A percentile compares a stretch with the other conserved stretches of the same genome.
Conservation (phyloP, 805 yeast genomes). For the Saccharomycopsis sp. region DNA sequence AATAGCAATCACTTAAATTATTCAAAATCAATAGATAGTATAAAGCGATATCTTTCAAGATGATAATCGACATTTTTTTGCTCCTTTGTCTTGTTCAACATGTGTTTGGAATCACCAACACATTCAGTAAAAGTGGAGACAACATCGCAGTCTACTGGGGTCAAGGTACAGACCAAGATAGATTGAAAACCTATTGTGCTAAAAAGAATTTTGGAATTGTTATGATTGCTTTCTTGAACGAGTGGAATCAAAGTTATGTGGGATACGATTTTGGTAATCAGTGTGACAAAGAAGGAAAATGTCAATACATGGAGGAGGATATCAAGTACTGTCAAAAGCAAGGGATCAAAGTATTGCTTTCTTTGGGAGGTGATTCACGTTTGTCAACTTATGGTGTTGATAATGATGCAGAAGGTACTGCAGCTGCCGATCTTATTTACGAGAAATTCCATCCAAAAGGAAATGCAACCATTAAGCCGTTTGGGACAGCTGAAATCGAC, state of each 20-base stretch:
- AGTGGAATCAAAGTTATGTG: slow-evolving; percentile 18
- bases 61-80: no score
- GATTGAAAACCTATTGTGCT: slow-evolving; percentile 37
- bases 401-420: slow-evolving; percentile 67
- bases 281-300: slow-evolving; percentile 21
- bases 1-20: no score
- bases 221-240: slow-evolving; percentile 14
- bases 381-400: slow-evolving; percentile 79
- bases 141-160: slow-evolving; percentile 75
- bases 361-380: slow-evolving; percentile 41
- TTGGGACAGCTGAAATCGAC: slow-evolving; percentile 62
- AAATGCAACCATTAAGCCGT: slow-evolving; percentile 31
- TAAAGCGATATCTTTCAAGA: no score
- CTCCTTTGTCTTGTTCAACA: background rate
- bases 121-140: background rate
- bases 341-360: slow-evolving; percentile 72
- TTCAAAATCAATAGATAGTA: no score
- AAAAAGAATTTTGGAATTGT: slow-evolving; percentile 14
- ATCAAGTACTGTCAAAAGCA: slow-evolving; percentile 65
- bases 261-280: slow-evolving; percentile 42
- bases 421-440: slow-evolving; percentile 54
- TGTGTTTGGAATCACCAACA: background rate
- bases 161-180: slow-evolving; percentile 47
- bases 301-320: slow-evolving; percentile 47
- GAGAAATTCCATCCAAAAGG: slow-evolving; percentile 51